Evolutionary conservation across 345 rosid genomes (phyloP).

Genomic region (Lepidium aucheri): DNA sequence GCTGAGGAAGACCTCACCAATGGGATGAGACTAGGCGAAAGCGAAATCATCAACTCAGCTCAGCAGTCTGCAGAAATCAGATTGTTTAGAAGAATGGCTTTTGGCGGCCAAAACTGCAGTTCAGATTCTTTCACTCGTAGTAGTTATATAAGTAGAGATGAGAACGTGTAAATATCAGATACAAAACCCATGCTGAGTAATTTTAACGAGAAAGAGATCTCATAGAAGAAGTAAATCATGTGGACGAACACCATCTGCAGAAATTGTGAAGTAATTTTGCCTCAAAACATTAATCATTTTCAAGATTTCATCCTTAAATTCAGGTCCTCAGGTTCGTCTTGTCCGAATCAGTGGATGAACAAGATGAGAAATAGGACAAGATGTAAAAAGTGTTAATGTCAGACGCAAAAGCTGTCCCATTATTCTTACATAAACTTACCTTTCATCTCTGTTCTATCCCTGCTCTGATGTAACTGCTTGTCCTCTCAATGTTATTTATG

Average conservation of each 20-base stretch:
- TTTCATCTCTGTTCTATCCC: neutral
- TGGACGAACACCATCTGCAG: neutral
- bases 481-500: conserved; percentile 20
- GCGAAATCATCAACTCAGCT: conserved; percentile 66
- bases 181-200: conserved; percentile 1
- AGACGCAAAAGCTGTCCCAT: neutral
- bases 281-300: neutral
- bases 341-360: neutral
- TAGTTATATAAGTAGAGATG: conserved; percentile 29
- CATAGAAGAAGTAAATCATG: neutral
- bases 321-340: neutral
- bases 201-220: conserved; percentile 4
- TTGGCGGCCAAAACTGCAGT: conserved; percentile 75
- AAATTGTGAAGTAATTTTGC: neutral
- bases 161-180: conserved; percentile 28
- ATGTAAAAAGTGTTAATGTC: neutral
- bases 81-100: conserved; percentile 84
- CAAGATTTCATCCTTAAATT: neutral
- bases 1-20: conserved; percentile 62
- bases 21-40: conserved; percentile 91
- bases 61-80: conserved; percentile 78
- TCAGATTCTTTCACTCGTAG: conserved; percentile 50
- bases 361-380: neutral
- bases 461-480: conserved; percentile 12
- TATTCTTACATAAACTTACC: neutral